Evolutionary conservation across 2,329 filamentous ascomycete species (phyloP).

Genomic region (Ascochyta viciae-villosae): DNA sequence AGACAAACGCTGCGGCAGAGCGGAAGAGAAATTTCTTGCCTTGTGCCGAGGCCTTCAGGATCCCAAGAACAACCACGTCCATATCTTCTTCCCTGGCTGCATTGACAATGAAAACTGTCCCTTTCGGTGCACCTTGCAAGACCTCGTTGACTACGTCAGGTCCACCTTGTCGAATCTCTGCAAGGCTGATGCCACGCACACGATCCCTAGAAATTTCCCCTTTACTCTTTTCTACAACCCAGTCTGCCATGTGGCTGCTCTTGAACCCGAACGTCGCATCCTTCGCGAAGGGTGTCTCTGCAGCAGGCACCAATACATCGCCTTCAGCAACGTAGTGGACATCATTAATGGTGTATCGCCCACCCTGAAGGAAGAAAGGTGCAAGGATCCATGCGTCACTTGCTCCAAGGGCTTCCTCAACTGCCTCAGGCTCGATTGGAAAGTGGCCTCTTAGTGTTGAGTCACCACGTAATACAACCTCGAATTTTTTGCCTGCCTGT

Average conservation of each 20-base stretch:
- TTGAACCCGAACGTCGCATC: constrained; percentile 66
- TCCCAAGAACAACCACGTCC: constrained; percentile 61
- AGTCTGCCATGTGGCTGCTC: constrained; percentile 61
- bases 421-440: constrained; percentile 62
- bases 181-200: constrained; percentile 55
- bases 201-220: constrained; percentile 50
- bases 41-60: constrained; percentile 51
- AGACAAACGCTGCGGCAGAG: constrained; percentile 58
- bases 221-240: constrained; percentile 62
- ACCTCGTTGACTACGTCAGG: constrained; percentile 52
- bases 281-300: constrained; percentile 62
- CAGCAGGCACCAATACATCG: constrained; percentile 58
- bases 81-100: constrained; percentile 63
- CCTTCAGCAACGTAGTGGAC: constrained; percentile 66
- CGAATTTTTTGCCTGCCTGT: constrained; percentile 52
- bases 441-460: constrained; percentile 66
- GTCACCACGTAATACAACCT: constrained; percentile 65
- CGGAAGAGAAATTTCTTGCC: constrained; percentile 56
- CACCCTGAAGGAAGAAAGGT: constrained; percentile 67
- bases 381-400: constrained; percentile 63
- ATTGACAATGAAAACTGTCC: constrained; percentile 60
- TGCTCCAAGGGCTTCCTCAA: constrained; percentile 58
- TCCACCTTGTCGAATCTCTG: constrained; percentile 58
- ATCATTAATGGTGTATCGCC: constrained; percentile 63
- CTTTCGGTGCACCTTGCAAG: constrained; percentile 47